Evolutionary conservation across 805 yeast species (phyloP).

Genomic region (Kluyveromyces dobzhanskii): DNA sequence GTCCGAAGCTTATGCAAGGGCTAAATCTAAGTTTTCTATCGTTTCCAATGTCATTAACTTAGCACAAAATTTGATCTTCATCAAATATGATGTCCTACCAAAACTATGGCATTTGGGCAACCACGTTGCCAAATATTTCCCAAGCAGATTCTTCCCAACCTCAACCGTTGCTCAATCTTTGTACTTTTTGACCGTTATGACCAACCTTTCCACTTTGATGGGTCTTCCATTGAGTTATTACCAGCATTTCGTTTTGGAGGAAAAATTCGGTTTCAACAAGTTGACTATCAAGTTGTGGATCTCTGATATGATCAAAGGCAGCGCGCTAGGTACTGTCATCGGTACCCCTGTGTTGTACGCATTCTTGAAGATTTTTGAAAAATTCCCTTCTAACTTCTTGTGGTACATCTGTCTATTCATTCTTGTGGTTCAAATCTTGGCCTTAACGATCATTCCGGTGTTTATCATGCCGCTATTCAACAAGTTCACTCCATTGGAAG

Average conservation of each 20-base stretch:
- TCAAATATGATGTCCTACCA: conserved; percentile 59
- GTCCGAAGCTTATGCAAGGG: conserved; percentile 69
- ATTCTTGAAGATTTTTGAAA: conserved; percentile 71
- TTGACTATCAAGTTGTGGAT: conserved; percentile 65
- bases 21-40: conserved; percentile 66
- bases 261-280: conserved; percentile 89
- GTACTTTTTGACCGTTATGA: conserved; percentile 47
- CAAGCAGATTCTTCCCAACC: conserved; percentile 27
- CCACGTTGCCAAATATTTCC: conserved; percentile 25
- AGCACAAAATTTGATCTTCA: conserved; percentile 46
- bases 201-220: conserved; percentile 42
- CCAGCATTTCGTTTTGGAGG: conserved; percentile 81
- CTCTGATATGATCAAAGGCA: conserved; percentile 58
- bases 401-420: conserved; percentile 70
- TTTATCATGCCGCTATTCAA: conserved; percentile 90
- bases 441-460: conserved; percentile 72
- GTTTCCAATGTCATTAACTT: conserved; percentile 44
- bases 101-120: conserved; percentile 48
- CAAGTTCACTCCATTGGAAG: conserved; percentile 81
- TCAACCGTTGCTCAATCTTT: conserved; percentile 69
- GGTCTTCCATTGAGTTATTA: conserved; percentile 68
- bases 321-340: conserved; percentile 43
- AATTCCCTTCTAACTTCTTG: conserved; percentile 74
- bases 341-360: conserved; percentile 69
- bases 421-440: conserved; percentile 60